Conservation (phyloP, 2,329 filamentous ascomycete species). For the Cercospora berteroae region DNA sequence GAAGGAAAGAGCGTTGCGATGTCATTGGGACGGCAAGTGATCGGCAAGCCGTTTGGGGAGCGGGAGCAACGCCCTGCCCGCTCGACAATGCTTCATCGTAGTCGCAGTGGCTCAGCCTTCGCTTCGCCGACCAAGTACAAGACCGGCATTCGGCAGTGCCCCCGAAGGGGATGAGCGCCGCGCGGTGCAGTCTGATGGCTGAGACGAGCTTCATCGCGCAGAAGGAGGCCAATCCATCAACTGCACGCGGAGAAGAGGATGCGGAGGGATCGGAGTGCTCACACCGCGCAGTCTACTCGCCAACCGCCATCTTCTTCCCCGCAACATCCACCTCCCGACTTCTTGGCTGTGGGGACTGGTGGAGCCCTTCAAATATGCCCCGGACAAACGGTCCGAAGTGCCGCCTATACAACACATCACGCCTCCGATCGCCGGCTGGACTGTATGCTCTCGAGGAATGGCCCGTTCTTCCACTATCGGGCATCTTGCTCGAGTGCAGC, state of each 20-base stretch:
- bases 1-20: neutral
- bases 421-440: neutral
- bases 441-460: neutral
- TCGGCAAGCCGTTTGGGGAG: neutral
- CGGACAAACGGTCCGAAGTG: neutral
- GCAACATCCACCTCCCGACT: neutral
- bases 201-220: neutral
- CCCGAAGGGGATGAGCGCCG: too few species aligned
- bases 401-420: neutral
- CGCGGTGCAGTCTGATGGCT: too few species aligned
- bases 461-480: neutral
- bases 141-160: too few species aligned
- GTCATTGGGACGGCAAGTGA: neutral
- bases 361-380: neutral
- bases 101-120: too few species aligned
- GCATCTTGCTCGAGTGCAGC: neutral
- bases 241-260: neutral
- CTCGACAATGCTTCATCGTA: neutral
- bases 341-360: conserved; percentile 1
- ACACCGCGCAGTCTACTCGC: neutral
- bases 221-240: neutral
- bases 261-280: neutral
- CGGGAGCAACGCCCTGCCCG: neutral
- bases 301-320: neutral
- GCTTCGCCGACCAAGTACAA: too few species aligned